Evolutionary conservation across 805 yeast species (phyloP).

Genomic region (Pichia manshurica): DNA sequence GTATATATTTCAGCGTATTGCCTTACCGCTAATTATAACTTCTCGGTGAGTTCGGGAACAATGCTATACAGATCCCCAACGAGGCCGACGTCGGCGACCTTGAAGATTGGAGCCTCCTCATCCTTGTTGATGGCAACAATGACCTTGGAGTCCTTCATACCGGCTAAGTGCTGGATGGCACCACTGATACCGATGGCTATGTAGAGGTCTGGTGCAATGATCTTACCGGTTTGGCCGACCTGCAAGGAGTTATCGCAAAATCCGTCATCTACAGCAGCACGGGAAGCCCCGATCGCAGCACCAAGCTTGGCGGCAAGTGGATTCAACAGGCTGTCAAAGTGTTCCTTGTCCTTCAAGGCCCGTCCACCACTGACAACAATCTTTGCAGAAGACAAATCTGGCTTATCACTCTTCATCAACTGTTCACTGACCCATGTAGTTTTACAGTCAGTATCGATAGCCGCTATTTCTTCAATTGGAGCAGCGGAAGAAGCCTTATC

Average conservation of each 20-base stretch:
- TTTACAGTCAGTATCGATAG: slow-evolving; percentile 33
- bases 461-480: slow-evolving; percentile 44
- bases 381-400: slow-evolving; percentile 82
- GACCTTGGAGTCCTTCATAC: slow-evolving; percentile 93
- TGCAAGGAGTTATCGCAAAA: slow-evolving; percentile 94
- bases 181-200: slow-evolving; percentile 94
- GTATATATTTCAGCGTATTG: too few species aligned
- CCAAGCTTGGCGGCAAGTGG: slow-evolving; percentile 80
- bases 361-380: slow-evolving; percentile 89
- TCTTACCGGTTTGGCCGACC: slow-evolving; percentile 97
- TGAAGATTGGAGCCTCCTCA: slow-evolving; percentile 90
- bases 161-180: slow-evolving; percentile 97
- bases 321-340: slow-evolving; percentile 66
- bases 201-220: slow-evolving; percentile 93
- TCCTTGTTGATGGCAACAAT: slow-evolving; percentile 95
- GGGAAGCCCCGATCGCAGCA: slow-evolving; percentile 96
- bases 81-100: slow-evolving; percentile 81
- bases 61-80: slow-evolving; percentile 84
- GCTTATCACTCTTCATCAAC: slow-evolving; percentile 73
- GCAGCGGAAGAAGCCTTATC: slow-evolving; percentile 30
- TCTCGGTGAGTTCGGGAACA: slow-evolving; percentile 85
- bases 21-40: slow-evolving; percentile 36
- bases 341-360: slow-evolving; percentile 85
- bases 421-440: slow-evolving; percentile 72
- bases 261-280: slow-evolving; percentile 97